These are phyloP conservation scores for Ceriops tagal DNA, from an alignment of 345 rosid species.

Conservation along the genomic window DNA sequence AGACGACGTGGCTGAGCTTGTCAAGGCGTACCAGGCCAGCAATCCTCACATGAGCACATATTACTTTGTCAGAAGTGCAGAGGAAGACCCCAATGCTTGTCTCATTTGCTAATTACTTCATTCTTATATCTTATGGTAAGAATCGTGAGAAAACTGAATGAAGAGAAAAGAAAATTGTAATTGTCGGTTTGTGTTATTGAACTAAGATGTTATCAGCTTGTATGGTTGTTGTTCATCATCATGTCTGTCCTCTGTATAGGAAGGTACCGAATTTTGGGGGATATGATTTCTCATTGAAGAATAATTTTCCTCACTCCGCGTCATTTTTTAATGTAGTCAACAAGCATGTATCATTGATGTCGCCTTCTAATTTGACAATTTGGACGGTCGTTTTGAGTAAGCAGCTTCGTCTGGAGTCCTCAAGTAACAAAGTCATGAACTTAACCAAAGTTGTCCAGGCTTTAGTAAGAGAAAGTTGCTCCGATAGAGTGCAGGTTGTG, in stretches of 20 bases:
- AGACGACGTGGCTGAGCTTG: slow-evolving; percentile 21
- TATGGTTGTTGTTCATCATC: not conserved
- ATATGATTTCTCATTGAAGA: too few relatives aligned
- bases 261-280: not conserved
- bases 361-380: too few relatives aligned
- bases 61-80: slow-evolving; percentile 21
- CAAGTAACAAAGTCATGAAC: too few relatives aligned
- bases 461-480: too few relatives aligned
- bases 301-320: too few relatives aligned
- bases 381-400: too few relatives aligned
- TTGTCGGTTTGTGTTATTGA: not conserved
- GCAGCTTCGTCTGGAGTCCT: too few relatives aligned
- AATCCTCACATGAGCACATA: slow-evolving; percentile 17
- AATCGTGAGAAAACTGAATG: not conserved
- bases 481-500: too few relatives aligned
- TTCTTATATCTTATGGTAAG: too few relatives aligned
- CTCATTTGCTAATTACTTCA: slow-evolving; percentile 30
- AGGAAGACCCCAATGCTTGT: slow-evolving; percentile 44
- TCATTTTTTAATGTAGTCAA: too few relatives aligned
- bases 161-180: not conserved
- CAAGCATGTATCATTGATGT: too few relatives aligned
- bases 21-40: slow-evolving; percentile 19
- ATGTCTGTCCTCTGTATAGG: not conserved
- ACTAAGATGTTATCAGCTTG: not conserved
- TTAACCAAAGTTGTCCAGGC: too few relatives aligned